Evolutionary conservation across 2,329 filamentous ascomycete species (phyloP).

Genomic region (Alternaria sp.): DNA sequence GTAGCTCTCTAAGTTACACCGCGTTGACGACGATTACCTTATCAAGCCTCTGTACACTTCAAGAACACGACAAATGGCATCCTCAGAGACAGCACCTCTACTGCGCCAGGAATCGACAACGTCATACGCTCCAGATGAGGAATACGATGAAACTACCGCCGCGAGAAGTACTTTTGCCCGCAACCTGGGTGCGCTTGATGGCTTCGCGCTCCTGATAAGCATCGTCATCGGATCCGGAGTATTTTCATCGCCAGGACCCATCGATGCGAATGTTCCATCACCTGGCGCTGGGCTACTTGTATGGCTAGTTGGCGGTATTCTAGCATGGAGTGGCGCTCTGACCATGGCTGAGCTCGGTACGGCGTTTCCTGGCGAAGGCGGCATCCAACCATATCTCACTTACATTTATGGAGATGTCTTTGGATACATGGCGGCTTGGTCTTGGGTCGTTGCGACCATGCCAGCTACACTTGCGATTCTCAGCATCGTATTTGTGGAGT

Average conservation of each 20-base stretch:
- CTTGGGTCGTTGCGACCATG: slow-evolving; percentile 72
- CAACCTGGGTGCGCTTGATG: slow-evolving; percentile 43
- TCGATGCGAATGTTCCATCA: slow-evolving; percentile 71
- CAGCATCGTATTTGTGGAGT: slow-evolving; percentile 67
- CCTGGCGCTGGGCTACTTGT: slow-evolving; percentile 66
- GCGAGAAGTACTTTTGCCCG: slow-evolving; percentile 45
- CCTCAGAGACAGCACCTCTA: slow-evolving; percentile 37
- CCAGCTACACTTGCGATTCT: slow-evolving; percentile 71
- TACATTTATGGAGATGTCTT: slow-evolving; percentile 69
- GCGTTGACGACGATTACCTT: background rate
- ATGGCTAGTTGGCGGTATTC: slow-evolving; percentile 69
- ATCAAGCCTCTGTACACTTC: background rate
- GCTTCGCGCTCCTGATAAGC: slow-evolving; percentile 69
- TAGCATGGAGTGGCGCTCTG: slow-evolving; percentile 71
- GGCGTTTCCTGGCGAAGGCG: slow-evolving; percentile 70
- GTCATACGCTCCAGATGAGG: slow-evolving; percentile 20
- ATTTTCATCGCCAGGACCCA: slow-evolving; percentile 70
- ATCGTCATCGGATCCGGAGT: slow-evolving; percentile 73
- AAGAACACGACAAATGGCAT: slow-evolving; percentile 28
- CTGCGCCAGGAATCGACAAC: slow-evolving; percentile 23
- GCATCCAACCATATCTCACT: slow-evolving; percentile 69
- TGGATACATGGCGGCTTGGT: slow-evolving; percentile 72
- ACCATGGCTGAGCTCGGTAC: slow-evolving; percentile 72
- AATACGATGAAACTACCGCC: slow-evolving; percentile 22
- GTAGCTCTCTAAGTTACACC: background rate